Conservation (phyloP, 768 basidiomycete species). For the Daedaleopsis sinensis region DNA sequence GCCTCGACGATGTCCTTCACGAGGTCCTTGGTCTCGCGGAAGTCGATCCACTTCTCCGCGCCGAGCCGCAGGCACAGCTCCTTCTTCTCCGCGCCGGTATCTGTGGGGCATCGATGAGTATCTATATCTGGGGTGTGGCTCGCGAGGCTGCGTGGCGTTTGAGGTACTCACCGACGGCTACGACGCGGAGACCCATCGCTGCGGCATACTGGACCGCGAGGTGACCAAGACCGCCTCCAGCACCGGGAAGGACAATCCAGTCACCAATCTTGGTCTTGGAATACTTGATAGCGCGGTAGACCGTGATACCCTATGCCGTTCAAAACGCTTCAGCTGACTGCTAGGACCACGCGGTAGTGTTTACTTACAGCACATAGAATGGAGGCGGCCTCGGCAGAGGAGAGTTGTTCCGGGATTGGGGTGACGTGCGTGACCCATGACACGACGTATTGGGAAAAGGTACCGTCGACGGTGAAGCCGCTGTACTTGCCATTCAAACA, state of each 20-base stretch:
- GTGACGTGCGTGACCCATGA: slow-evolving; percentile 77
- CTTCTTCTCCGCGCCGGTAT: slow-evolving; percentile 76
- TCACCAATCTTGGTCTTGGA: slow-evolving; percentile 66
- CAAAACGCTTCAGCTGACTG: not conserved
- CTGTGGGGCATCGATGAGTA: slow-evolving; percentile 36
- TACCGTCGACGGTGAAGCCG: slow-evolving; percentile 79
- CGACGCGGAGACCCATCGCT: slow-evolving; percentile 75
- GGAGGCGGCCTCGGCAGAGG: slow-evolving; percentile 69
- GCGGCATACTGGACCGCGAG: slow-evolving; percentile 84
- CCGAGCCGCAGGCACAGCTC: slow-evolving; percentile 63
- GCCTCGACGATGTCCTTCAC: slow-evolving; percentile 63
- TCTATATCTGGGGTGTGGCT: too few relatives aligned
- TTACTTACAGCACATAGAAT: slow-evolving; percentile 73
- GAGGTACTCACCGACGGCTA: slow-evolving; percentile 61
- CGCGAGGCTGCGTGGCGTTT: not conserved
- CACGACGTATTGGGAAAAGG: slow-evolving; percentile 74
- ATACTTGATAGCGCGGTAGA: slow-evolving; percentile 84
- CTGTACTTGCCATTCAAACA: slow-evolving; percentile 62
- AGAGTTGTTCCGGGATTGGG: slow-evolving; percentile 71
- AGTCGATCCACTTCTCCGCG: slow-evolving; percentile 82
- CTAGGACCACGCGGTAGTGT: not conserved
- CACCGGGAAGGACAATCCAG: slow-evolving; percentile 77
- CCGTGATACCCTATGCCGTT: slow-evolving; percentile 67
- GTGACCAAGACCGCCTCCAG: slow-evolving; percentile 84
- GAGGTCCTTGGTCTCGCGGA: slow-evolving; percentile 65